Percentiles rank a stretch among this genome's conserved stretches.
These are phyloP conservation scores for Brasenia schreberi DNA, from an alignment of 164 flowering plant species.

Conservation along the genomic window DNA sequence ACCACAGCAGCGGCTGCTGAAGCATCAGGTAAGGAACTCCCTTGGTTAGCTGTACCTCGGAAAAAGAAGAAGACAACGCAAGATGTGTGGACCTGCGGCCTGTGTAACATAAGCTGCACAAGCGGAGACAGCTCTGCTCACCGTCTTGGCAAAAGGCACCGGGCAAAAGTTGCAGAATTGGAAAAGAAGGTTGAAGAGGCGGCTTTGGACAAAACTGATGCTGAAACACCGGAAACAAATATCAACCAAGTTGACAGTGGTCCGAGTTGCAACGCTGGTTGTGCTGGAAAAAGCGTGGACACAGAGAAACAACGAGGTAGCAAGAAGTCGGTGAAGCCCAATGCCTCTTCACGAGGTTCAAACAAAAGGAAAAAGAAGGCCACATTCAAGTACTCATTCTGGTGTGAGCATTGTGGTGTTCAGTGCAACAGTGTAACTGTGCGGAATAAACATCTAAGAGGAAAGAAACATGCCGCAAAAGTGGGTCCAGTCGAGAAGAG, in stretches of 20 bases:
- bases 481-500: background rate
- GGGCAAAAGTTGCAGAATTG: background rate
- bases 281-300: background rate
- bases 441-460: background rate
- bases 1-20: background rate
- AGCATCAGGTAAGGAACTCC: background rate
- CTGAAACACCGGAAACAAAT: background rate
- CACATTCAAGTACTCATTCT: background rate
- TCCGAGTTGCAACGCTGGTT: background rate
- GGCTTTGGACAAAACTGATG: background rate
- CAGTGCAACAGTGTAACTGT: background rate
- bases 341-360: background rate
- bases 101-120: background rate
- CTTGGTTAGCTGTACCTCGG: background rate
- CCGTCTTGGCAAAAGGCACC: background rate
- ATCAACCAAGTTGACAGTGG: background rate
- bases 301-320: background rate
- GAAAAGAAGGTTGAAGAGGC: background rate
- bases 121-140: background rate
- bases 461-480: slow-evolving; percentile 5
- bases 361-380: background rate
- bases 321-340: slow-evolving; percentile 3
- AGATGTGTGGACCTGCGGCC: background rate
- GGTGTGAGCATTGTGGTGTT: slow-evolving; percentile 1
- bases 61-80: background rate